Base-by-base conservation (phyloP, 2,329 filamentous ascomycete species). In the Pestalotiopsis sp. region DNA sequence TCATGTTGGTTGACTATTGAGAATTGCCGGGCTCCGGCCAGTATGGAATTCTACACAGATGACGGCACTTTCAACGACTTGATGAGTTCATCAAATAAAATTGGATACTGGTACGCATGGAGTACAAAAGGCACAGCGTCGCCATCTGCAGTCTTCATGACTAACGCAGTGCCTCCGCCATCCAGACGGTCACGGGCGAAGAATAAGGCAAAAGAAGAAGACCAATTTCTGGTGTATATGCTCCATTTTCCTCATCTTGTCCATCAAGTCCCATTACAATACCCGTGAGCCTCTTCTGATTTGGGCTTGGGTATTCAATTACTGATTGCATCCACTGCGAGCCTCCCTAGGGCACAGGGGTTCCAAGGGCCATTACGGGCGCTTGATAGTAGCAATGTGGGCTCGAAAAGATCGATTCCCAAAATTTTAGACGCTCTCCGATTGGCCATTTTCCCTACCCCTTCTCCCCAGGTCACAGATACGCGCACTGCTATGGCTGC, bases 251-350 rank as follows among this genome's bases (percentile, higher is more conserved):
- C 5, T n/a, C 45, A 52, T 52, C 45, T 59, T 25, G 25, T 56
- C 25, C 36, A 27, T 31, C 57, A 31, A 25, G 23, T 17, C 65
- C 13, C 38, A 17, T 60, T 60, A 11, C 39, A 3, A n/a, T 23
- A 17, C 4, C 49, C 17, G 52, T 12, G 25, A 20, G 25, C 39
- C 31, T 14, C 12, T 64, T 14, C 1, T 12, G 61, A 20, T 49
- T 38, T 49, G 49, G 39, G 38, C 49, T 49, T 38, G 49, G 61
- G 11, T 25, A 20, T 20, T 36, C 25, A 66, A 45, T 41, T 49
- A 36, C 67, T 64, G 64, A 59, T 64, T 58, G 17, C 63, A 2
- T 65, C 65, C 60, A 69, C 67, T 60, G 63, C 39, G 59, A 56
- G 27, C 64, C 59, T 49, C 39, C 52, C 17, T 7, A 49, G n/a